Base-by-base conservation (phyloP, 371 early-diverging fungal genomes). In the Saksenaea vasiformis region DNA sequence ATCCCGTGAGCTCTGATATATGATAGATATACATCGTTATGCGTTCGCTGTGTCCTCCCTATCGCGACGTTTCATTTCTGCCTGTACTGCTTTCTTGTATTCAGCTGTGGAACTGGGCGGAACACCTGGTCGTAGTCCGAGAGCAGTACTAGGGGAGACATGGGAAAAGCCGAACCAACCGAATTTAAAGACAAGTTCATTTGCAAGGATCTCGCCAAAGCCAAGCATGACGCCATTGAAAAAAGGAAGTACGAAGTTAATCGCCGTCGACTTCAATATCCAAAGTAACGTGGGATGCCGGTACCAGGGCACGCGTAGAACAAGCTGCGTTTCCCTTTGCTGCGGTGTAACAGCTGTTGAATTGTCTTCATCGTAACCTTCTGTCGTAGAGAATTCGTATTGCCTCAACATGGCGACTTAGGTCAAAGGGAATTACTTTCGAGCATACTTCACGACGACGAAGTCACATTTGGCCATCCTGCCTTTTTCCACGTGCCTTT, bases 161-260 rank as follows among this genome's bases (percentile, higher is more conserved):
- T 67, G 69, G 44, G 71, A 74, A 57, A 68, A 67, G 5, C 80
- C 83, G 65, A 83, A 83, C 93, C 93, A 92, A 1, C 93, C 93
- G 81, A 84, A 90, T 54, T 86, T 85, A 69, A 85, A 91, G 24
- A 90, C 80, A 17, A 89, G 65, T 66, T 92, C 93, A 72, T 92
- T 91, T 26, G 93, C 91, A 56, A 90, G 83, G 34, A 92, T 91
- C 73, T 92, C 93, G 56, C 93, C 93, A 78, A 92, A 87, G 15
- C 93, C 93, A 34, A 90, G 76, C 87, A 92, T 91, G 54, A 91
- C 87, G 28, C 93, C 93, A 28, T 88, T 90, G 61, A 92, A 78
- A 61, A 92, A 91, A 5, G 93, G 93, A 10, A 92, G 71, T 14
- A 89, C 15, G 54, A 89, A 79, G 64, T 89, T 86, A 69, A 87